phyloP scores from a whole-genome alignment of 176 grass and related monocot genomes.

The Triticum urartu region DNA sequence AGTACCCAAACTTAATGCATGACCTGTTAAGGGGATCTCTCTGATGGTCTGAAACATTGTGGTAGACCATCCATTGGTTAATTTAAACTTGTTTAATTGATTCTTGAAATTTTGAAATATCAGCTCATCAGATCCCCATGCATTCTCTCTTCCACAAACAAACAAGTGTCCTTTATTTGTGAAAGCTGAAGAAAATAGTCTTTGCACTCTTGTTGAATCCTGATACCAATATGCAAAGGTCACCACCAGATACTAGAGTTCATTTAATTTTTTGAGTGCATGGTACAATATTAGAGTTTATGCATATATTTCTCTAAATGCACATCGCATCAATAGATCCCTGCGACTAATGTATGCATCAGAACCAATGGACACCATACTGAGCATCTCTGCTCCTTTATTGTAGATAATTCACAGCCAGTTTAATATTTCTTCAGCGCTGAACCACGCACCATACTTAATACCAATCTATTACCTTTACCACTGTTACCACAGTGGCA shows the following conservation, averaged over 20 bases:
- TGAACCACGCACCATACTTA: background rate
- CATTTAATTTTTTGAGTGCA: no score
- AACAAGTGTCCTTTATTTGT: conserved; percentile 1
- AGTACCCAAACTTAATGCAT: background rate
- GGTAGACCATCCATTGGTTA: background rate
- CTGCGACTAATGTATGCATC: background rate
- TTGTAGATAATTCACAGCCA: background rate
- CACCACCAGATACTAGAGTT: background rate
- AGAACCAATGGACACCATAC: conserved; percentile 1
- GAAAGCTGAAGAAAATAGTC: conserved; percentile 12
- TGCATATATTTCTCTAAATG: background rate
- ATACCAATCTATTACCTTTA: conserved; percentile 15
- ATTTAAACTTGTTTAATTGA: background rate
- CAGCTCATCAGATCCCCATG: background rate
- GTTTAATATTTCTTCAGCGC: conserved; percentile 16
- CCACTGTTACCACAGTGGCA: background rate
- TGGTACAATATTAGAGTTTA: background rate
- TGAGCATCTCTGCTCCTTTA: conserved; percentile 4
- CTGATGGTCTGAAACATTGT: background rate
- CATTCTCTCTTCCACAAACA: background rate
- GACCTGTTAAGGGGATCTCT: background rate
- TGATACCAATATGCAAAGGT: conserved; percentile 1
- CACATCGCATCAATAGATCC: background rate
- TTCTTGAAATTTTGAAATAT: conserved; percentile 4
- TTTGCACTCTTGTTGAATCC: background rate